Percentiles rank a stretch among this genome's conserved stretches.
Evolutionary conservation across 78 protist species (phyloP).

Genomic region (Pigoraptor vietnamica): DNA sequence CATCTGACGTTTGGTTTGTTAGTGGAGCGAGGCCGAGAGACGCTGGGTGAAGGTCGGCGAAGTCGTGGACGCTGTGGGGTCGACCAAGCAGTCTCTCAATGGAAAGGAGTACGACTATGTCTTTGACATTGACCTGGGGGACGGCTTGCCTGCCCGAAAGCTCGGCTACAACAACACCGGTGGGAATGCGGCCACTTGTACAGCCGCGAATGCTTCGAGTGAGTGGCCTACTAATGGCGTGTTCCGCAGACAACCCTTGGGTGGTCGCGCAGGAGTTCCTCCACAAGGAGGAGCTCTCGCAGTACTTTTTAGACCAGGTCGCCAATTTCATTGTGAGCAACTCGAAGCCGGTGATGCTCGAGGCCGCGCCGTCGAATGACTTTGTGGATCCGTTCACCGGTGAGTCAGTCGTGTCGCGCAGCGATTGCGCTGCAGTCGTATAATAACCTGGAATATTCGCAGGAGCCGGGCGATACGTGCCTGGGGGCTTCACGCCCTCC

Average conservation of each 20-base stretch:
- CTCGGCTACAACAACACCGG: conserved; percentile 56
- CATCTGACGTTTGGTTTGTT: neutral
- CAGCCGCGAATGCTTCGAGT: no score
- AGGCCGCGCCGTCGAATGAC: no score
- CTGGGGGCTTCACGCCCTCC: no score
- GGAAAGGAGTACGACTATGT: conserved; percentile 78
- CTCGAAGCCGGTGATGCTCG: neutral
- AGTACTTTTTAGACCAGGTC: conserved; percentile 40
- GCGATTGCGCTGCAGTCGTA: no score
- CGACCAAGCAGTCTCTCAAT: conserved; percentile 11
- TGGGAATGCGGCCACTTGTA: no score
- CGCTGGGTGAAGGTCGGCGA: conserved; percentile 69
- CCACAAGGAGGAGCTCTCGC: conserved; percentile 30
- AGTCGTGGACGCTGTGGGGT: conserved; percentile 43
- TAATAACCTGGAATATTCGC: no score
- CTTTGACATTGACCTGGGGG: conserved; percentile 70
- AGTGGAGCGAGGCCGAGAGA: conserved; percentile 24
- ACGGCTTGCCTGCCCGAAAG: conserved; percentile 43
- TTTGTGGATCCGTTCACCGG: neutral
- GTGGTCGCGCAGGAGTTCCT: conserved; percentile 52
- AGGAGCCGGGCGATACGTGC: no score
- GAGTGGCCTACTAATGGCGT: no score
- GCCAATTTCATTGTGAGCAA: conserved; percentile 51
- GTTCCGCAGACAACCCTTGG: conserved; percentile 50
- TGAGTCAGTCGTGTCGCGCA: no score